These are phyloP conservation scores for Erodium texanum DNA, from an alignment of 441 rosid species.

Conservation along the genomic window DNA sequence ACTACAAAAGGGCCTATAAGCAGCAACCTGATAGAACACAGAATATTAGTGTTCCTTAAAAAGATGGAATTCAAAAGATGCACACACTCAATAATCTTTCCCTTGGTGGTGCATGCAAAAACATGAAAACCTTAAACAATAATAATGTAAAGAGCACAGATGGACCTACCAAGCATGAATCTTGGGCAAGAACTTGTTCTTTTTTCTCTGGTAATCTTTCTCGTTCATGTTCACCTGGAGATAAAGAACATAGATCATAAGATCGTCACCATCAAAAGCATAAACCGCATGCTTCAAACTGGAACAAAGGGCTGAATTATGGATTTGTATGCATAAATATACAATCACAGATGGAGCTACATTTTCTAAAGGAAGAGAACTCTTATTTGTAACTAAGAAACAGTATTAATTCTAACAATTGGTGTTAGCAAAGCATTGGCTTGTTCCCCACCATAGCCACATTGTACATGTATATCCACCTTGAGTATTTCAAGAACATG, in stretches of 20 bases:
- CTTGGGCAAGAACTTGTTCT: constrained; percentile 95
- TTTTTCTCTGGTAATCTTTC: constrained; percentile 92
- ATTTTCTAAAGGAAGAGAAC: neutral
- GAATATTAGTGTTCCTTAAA: neutral
- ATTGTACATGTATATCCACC: neutral
- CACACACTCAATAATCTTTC: neutral
- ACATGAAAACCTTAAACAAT: neutral
- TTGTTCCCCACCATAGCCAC: neutral
- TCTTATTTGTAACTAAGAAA: neutral
- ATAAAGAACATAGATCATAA: constrained; percentile 13
- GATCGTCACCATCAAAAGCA: constrained; percentile 13
- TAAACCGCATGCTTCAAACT: neutral
- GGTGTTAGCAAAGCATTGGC: neutral
- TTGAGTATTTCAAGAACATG: neutral
- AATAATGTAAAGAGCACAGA: neutral
- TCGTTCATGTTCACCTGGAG: constrained; percentile 92
- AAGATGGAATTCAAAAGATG: neutral
- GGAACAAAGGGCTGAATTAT: neutral
- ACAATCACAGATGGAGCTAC: neutral
- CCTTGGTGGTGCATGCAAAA: too few species aligned
- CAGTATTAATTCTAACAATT: neutral
- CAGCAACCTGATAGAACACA: neutral
- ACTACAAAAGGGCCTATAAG: neutral
- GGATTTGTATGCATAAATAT: neutral
- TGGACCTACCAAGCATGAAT: constrained; percentile 84